Conservation (phyloP, 495 filamentous ascomycete genomes). For the Glonium stellatum region DNA sequence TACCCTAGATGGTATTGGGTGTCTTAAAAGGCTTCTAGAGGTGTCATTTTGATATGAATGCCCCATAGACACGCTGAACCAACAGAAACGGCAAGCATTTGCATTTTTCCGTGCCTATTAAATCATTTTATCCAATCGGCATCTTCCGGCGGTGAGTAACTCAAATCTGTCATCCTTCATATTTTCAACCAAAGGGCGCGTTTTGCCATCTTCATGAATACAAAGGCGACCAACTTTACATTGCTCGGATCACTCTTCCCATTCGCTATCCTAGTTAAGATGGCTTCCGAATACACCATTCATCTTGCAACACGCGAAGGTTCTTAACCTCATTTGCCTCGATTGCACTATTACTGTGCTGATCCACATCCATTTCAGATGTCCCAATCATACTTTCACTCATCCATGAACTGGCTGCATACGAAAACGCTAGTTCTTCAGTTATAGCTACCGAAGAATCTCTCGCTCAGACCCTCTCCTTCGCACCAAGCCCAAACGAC, state of each 20-base stretch:
- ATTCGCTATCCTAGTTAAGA: neutral
- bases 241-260: neutral
- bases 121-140: conserved; percentile 11
- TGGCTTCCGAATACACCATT: conserved; percentile 25
- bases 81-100: too few species aligned
- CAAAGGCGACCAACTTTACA: neutral
- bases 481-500: conserved; percentile 39
- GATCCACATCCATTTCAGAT: conserved; percentile 48
- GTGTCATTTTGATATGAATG: too few species aligned
- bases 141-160: conserved; percentile 6
- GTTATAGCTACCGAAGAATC: conserved; percentile 72
- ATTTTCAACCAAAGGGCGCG: conserved; percentile 8
- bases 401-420: conserved; percentile 82
- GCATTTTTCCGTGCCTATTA: neutral
- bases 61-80: too few species aligned
- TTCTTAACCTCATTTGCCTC: conserved; percentile 1
- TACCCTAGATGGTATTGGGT: too few species aligned
- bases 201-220: neutral
- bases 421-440: conserved; percentile 66
- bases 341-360: neutral
- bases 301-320: conserved; percentile 30
- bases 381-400: conserved; percentile 72
- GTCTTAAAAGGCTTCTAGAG: too few species aligned
- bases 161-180: neutral
- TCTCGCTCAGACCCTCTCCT: conserved; percentile 72